phyloP scores from a whole-genome alignment of 192 early-diverging fungal species.

The Gaertneriomyces semiglobifer region DNA sequence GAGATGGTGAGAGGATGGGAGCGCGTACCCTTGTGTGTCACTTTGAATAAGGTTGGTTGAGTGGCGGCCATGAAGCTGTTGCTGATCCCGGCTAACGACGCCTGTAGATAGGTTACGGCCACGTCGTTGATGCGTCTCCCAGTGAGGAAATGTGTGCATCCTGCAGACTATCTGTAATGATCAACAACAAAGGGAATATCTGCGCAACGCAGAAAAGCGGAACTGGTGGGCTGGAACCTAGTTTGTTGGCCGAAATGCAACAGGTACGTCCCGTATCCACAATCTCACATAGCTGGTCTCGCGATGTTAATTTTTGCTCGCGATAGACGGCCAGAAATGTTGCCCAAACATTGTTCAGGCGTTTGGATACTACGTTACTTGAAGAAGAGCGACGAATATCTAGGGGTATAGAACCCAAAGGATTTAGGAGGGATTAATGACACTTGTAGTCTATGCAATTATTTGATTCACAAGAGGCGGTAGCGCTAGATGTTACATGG shows the following conservation, averaged over 20 bases:
- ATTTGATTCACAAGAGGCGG: too few species aligned
- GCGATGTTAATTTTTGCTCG: neutral
- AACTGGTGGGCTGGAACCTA: slow-evolving; percentile 70
- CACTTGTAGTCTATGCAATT: neutral
- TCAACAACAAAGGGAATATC: slow-evolving; percentile 75
- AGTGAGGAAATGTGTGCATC: slow-evolving; percentile 86
- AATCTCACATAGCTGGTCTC: too few species aligned
- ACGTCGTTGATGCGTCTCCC: slow-evolving; percentile 83
- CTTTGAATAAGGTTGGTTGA: slow-evolving; percentile 70
- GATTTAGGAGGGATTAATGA: slow-evolving; percentile 13
- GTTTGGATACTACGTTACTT: slow-evolving; percentile 17
- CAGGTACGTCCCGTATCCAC: slow-evolving; percentile 31
- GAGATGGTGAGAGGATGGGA: slow-evolving; percentile 73
- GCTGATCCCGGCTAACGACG: neutral
- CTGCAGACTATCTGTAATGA: slow-evolving; percentile 73
- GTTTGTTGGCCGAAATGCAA: slow-evolving; percentile 77
- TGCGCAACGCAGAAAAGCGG: slow-evolving; percentile 86
- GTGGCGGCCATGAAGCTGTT: neutral
- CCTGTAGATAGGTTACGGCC: slow-evolving; percentile 71
- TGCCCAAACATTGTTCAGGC: slow-evolving; percentile 18
- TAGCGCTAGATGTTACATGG: too few species aligned
- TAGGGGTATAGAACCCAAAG: slow-evolving; percentile 13
- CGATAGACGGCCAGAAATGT: slow-evolving; percentile 24
- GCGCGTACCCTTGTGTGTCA: slow-evolving; percentile 76
- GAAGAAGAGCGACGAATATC: slow-evolving; percentile 29